phyloP scores from a whole-genome alignment of 2,329 filamentous ascomycete species.

The Neonectria neomacrospora region DNA sequence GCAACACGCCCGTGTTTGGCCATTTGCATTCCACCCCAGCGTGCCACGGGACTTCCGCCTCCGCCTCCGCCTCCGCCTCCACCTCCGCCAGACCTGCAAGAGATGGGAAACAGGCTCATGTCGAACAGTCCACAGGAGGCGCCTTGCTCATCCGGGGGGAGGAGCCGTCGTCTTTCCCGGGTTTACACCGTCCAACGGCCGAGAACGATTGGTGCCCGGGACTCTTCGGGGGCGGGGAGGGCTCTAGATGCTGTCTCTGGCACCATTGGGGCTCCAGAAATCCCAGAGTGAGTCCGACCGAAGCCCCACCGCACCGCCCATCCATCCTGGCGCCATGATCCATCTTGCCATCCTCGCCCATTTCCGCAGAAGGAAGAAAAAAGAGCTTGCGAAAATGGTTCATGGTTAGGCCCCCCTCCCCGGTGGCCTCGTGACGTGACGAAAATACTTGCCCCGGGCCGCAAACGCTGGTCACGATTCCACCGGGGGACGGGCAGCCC shows the following conservation, averaged over 20 bases:
- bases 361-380: neutral
- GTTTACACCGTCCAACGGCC: neutral
- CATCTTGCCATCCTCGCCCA: neutral
- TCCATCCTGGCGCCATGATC: neutral
- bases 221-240: too few species aligned
- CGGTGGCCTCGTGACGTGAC: constrained; percentile 1
- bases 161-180: neutral
- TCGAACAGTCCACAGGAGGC: too few species aligned
- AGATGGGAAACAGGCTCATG: neutral
- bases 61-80: neutral
- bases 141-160: neutral
- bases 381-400: neutral
- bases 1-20: too few species aligned
- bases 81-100: neutral
- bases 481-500: neutral
- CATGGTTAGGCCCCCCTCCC: too few species aligned
- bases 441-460: neutral
- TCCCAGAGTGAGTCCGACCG: constrained; percentile 8
- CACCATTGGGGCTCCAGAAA: neutral
- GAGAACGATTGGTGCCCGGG: neutral
- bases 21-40: too few species aligned
- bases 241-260: neutral
- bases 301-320: constrained; percentile 4
- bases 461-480: neutral
- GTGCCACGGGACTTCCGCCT: too few species aligned